Percentiles rank a stretch among this genome's conserved stretches.
Conservation (phyloP, 2,329 filamentous ascomycete species). For the Myriosclerotinia curreyana region DNA sequence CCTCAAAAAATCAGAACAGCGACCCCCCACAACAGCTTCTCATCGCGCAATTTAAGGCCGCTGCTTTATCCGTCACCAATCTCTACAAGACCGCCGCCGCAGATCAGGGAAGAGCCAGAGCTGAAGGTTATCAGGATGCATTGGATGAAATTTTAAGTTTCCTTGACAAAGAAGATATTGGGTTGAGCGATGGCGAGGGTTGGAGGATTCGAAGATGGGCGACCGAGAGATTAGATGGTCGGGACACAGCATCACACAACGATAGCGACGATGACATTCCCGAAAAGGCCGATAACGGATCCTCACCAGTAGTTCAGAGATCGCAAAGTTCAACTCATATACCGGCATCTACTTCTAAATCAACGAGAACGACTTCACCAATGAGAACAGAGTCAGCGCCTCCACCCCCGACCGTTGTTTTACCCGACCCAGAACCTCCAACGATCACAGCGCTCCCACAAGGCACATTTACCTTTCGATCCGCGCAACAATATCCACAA, state of each 20-base stretch:
- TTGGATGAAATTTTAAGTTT: constrained; percentile 85
- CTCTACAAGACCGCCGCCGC: constrained; percentile 88
- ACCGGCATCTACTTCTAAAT: constrained; percentile 4
- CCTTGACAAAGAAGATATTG: constrained; percentile 77
- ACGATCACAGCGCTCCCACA: constrained; percentile 50
- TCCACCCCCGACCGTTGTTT: constrained; percentile 22
- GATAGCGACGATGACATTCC: constrained; percentile 66
- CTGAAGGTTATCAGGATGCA: constrained; percentile 89
- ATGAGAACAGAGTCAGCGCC: constrained; percentile 39
- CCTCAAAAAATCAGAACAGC: constrained; percentile 43
- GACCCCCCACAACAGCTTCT: constrained; percentile 66
- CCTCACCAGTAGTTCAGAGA: constrained; percentile 57
- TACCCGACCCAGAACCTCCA: constrained; percentile 24
- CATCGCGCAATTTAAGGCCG: constrained; percentile 78
- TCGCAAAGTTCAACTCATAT: constrained; percentile 45
- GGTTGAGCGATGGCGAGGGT: constrained; percentile 74
- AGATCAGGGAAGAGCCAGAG: constrained; percentile 70
- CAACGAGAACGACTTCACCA: constrained; percentile 34
- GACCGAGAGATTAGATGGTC: constrained; percentile 65
- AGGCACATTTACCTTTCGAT: constrained; percentile 68
- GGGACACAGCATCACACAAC: constrained; percentile 51
- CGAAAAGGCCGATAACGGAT: constrained; percentile 58
- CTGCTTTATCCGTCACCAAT: constrained; percentile 90
- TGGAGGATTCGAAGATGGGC: constrained; percentile 62
- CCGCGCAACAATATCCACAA: constrained; percentile 57